Evolutionary conservation across 2,329 filamentous ascomycete species (phyloP), one percentile per base, ranked within the genome.

Genomic region (Rhinocladiella similis): DNA sequence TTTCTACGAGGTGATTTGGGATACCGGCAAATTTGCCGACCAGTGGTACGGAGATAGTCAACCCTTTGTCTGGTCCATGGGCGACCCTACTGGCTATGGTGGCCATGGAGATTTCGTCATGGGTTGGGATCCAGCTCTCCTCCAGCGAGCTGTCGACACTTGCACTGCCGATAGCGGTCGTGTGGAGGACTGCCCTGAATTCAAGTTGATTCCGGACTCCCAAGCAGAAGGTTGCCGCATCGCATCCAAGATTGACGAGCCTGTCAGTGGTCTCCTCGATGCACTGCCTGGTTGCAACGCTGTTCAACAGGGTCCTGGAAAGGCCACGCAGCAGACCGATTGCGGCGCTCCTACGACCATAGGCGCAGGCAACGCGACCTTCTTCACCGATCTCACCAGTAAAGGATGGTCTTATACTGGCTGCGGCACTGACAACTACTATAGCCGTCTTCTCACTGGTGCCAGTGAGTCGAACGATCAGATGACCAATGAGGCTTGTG

Each of bases 91-190:
- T 3, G 79, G 80, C 5, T 81, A 77, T 59, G 78, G 79, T 1
- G 77, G 80, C 63, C 81, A 83, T 59, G 81, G 77, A 16, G 80
- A 91, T 71, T 91, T 91, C 74, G 72, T 88, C 62, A 83, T 88
- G 60, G 88, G 83, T 14, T 91, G 89, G 89, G 83, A 91, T 63
- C 77, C 82, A 59, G 70, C 75, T 25, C 78, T 80, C 45, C 83
- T 90, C 48, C 84, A 88, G 71, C 76, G 81, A 59, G 87, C 88
- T 62, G 84, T 90, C 63, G 78, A 88, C 67, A 82, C 76, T 49
- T 90, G 89, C 75, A 76, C 85, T 65, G 81, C 80, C 45, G 80
- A 83, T 47, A 80, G 80, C 55, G 62, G 68, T 5, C 83, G 83
- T 48, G 85, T 90, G 75, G 81, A 87, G 61, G 76, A 80, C 61